phyloP scores from a whole-genome alignment of 1,139 yeast species.

The Saccharomyces hybrid region DNA sequence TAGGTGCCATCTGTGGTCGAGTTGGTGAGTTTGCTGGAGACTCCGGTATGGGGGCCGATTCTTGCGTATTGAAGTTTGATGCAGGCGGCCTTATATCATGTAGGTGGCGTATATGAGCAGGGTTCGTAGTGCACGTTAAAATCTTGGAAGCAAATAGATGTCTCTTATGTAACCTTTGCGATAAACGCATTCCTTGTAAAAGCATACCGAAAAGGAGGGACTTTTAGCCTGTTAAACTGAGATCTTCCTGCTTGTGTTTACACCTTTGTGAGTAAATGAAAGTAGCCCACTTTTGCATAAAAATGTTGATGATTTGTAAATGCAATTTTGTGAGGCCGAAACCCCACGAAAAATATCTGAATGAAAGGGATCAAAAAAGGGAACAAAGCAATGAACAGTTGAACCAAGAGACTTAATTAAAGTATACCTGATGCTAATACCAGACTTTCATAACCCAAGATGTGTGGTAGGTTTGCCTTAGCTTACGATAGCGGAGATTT shows the following conservation, averaged over 20 bases:
- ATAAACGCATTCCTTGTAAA: background rate
- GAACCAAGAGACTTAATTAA: background rate
- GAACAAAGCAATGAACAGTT: background rate
- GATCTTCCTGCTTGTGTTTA: background rate
- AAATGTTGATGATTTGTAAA: background rate
- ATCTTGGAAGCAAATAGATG: background rate
- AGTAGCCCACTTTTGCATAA: background rate
- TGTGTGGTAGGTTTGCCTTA: constrained; percentile 47
- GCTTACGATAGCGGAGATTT: constrained; percentile 24
- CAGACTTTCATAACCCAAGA: constrained; percentile 8
- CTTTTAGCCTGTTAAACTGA: background rate
- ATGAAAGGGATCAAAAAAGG: background rate
- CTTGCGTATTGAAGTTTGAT: background rate
- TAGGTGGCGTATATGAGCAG: background rate
- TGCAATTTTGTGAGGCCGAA: background rate
- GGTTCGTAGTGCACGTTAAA: background rate
- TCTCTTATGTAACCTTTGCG: background rate
- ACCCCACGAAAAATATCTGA: background rate
- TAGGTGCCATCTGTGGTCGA: background rate
- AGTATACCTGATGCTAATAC: background rate
- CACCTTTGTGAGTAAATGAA: background rate
- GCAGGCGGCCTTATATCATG: background rate
- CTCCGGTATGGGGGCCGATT: background rate
- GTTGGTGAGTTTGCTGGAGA: background rate
- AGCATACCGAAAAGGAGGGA: background rate